Evolutionary conservation across 2,329 filamentous ascomycete genomes (phyloP), one percentile per base, ranked within the genome.

Genomic region (Fusarium incarnatum): DNA sequence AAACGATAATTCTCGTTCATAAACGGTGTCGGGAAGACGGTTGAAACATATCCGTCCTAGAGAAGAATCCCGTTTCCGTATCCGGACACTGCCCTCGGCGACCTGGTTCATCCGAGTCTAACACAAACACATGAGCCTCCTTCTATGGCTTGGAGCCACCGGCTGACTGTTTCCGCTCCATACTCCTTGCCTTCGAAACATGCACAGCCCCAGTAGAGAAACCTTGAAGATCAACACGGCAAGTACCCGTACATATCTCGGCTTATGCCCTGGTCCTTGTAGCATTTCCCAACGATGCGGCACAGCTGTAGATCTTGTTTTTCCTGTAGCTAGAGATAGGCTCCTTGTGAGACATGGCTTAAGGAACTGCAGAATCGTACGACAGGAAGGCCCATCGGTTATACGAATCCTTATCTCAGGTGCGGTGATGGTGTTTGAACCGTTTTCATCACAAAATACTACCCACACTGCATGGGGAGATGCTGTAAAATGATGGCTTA

Each of bases 341-440:
- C 61, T 37, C 20, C 32, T 40, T 56, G 42, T 64, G 55, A 64
- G 69, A 70, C 62, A 72, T 72, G 66, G 70, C 45, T 69, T 44
- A 44, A 59, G 15, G 25, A 22, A 60, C 41, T 70, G 48, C 48
- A 72, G 57, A 67, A 68, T 72, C 69, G 66, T 72, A 72, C 69
- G 69, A 72, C 34, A 16, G 13, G n/a, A n/a, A 41, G 61, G 37
- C 32, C 41, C 52, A 50, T 57, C 52, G 34, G 18, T 30, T 57
- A 42, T 25, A 48, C 22, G 23, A 55, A 45, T 44, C 48, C 52
- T 63, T 66, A 53, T 58, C 68, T 60, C 22, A 47, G 56, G 32
- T 47, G 57, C 60, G 30, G 27, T 13, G 42, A 53, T 54, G 28
- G 30, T 55, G 34, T 44, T 50, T 56, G 57, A 64, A 52, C 50